Base-by-base conservation (phyloP, 225 moss, liverwort and hornwort species). In the Takakia lepidozioides region DNA sequence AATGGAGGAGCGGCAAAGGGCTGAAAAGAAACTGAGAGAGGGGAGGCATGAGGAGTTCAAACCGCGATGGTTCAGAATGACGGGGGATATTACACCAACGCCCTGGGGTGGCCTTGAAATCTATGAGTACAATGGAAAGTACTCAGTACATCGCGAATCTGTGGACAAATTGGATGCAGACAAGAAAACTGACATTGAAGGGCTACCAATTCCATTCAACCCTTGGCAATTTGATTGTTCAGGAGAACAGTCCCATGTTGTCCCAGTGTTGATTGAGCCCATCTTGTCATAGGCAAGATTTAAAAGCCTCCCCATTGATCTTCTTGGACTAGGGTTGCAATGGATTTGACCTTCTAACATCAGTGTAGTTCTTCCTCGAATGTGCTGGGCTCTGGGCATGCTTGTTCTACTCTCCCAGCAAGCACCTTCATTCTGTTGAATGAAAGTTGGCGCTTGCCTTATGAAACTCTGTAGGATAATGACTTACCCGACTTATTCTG, bases 41-140 rank as follows among this genome's bases (percentile, higher is more conserved):
- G 48, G 69, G 19, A 69, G 60, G 53, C 56, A 70, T 49, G 51
- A 61, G 36, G 69, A 85, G n/a, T 91, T 72, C 15, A 45, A 27
- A 13, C 91, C 98, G 27, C 76, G 81, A 27, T 98, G 98, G 98
- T 98, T 98, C 62, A 85, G 64, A 45, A 28, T 67, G 41, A 71
- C 85, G 1, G 87, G 81, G 20, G 87, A 91, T 13, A 56, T 78
- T 1, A 28, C 82, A 1, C 70, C 79, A 10, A 98, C 98, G 11
- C 98, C 98, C 5, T 98, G 98, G 98, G 98, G 87, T 27, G 85
- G 91, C 30, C 55, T 98, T 15, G 91, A 98, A 56, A 54, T 98
- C 30, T 91, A 85, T 23, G 87, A 91, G 56, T 98, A 56, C 65
- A 98, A 69, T 46, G 84, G 85, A 39, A 85, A 91, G 48, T 87